Evolutionary conservation across 768 basidiomycete species (phyloP).

Genomic region (Suillus alpinus): DNA sequence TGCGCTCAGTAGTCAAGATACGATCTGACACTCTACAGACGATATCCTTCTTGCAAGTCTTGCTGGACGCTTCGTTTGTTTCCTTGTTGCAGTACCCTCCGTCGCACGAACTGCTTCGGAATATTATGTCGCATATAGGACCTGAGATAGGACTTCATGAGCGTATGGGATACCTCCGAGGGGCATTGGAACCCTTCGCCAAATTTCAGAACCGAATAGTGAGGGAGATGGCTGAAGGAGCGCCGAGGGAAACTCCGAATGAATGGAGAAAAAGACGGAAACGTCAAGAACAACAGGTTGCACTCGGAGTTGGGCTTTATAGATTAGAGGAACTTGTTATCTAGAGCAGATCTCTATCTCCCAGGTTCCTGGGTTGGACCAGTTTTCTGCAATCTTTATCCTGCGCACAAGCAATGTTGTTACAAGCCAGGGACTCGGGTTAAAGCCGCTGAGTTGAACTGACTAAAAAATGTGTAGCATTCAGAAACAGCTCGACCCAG

Average conservation of each 20-base stretch:
- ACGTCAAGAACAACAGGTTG: constrained; percentile 39
- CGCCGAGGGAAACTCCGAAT: constrained; percentile 27
- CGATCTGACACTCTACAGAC: constrained; percentile 40
- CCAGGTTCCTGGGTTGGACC: not conserved
- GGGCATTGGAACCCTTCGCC: constrained; percentile 57
- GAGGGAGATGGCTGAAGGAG: constrained; percentile 38
- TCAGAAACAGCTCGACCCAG: too few relatives aligned
- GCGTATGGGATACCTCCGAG: constrained; percentile 53
- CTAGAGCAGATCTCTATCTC: constrained; percentile 23
- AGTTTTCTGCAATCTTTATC: not conserved
- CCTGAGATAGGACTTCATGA: constrained; percentile 53
- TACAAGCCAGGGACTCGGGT: constrained; percentile 18
- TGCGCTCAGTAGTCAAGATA: constrained; percentile 52
- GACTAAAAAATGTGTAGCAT: not conserved
- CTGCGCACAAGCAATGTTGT: constrained; percentile 20
- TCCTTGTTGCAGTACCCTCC: constrained; percentile 59
- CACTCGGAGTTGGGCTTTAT: not conserved
- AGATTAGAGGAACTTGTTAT: constrained; percentile 66
- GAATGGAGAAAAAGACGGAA: constrained; percentile 57
- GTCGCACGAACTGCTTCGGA: constrained; percentile 39
- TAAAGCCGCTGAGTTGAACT: not conserved
- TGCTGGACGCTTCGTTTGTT: constrained; percentile 74
- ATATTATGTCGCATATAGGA: constrained; percentile 48
- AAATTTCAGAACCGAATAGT: constrained; percentile 48
- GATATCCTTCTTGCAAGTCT: constrained; percentile 55